Evolutionary conservation across 805 yeast species (phyloP).

Genomic region (Ogataea paraovalis): DNA sequence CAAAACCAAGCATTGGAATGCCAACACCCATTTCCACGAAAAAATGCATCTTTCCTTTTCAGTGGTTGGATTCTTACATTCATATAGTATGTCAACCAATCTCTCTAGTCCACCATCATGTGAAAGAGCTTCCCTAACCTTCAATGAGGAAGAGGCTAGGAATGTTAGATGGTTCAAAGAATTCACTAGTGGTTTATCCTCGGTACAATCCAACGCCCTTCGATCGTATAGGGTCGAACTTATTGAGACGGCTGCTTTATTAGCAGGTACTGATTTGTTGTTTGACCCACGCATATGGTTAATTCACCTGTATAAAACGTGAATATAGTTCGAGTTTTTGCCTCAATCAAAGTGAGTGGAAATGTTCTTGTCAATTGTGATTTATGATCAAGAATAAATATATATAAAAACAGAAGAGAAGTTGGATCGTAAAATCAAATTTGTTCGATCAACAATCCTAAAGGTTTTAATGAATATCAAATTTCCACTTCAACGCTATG

Average conservation of each 20-base stretch:
- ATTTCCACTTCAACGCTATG: too few species aligned
- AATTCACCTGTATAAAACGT: too few species aligned
- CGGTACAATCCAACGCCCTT: constrained; percentile 86
- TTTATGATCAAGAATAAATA: neutral
- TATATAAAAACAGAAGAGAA: neutral
- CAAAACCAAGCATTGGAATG: constrained; percentile 87
- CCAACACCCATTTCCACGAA: constrained; percentile 98
- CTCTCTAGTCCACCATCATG: constrained; percentile 91
- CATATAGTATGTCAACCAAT: constrained; percentile 77
- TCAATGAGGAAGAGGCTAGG: constrained; percentile 77
- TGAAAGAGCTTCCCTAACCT: constrained; percentile 86
- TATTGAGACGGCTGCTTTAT: constrained; percentile 89
- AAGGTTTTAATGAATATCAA: too few species aligned
- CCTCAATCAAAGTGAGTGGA: neutral
- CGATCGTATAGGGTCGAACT: constrained; percentile 88
- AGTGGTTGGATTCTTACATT: constrained; percentile 48
- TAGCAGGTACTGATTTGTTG: constrained; percentile 70
- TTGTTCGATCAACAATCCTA: neutral
- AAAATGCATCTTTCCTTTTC: constrained; percentile 44
- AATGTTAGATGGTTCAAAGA: constrained; percentile 87
- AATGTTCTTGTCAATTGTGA: neutral
- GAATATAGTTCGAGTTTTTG: too few species aligned
- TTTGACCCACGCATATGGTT: constrained; percentile 80
- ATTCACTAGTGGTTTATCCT: constrained; percentile 85
- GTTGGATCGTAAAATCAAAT: neutral